Evolutionary conservation across 2,329 filamentous ascomycete genomes (phyloP).

Genomic region (Hymenoscyphus linearis): DNA sequence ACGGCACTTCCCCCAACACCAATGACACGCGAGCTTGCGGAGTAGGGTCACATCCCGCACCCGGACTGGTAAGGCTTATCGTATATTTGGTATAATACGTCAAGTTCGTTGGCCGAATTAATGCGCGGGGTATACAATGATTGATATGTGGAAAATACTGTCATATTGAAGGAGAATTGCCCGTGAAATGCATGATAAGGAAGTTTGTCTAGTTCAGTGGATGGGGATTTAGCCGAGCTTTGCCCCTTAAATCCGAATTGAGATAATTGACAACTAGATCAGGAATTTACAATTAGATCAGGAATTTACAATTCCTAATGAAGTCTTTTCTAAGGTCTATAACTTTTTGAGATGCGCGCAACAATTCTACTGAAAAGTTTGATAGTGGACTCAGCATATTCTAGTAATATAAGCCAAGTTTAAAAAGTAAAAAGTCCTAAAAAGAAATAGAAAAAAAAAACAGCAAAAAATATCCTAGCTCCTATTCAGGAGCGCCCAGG

Average conservation of each 20-base stretch:
- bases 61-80: conserved; percentile 4
- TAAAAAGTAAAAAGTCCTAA: no score
- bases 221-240: neutral
- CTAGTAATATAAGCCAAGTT: neutral
- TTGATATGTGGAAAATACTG: neutral
- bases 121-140: neutral
- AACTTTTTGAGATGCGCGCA: no score
- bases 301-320: no score
- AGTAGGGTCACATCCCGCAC: neutral
- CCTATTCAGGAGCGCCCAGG: no score
- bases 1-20: neutral
- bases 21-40: neutral
- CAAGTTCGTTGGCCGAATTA: neutral
- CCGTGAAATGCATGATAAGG: neutral
- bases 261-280: no score
- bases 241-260: neutral
- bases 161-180: neutral
- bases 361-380: no score
- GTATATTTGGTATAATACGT: neutral
- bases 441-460: no score
- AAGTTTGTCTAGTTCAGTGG: neutral
- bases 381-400: no score
- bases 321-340: no score
- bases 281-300: no score
- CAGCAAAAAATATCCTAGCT: no score